Evolutionary conservation across 345 rosid genomes (phyloP), one percentile per base, ranked within the genome.

Genomic region (Melaleuca alternifolia): DNA sequence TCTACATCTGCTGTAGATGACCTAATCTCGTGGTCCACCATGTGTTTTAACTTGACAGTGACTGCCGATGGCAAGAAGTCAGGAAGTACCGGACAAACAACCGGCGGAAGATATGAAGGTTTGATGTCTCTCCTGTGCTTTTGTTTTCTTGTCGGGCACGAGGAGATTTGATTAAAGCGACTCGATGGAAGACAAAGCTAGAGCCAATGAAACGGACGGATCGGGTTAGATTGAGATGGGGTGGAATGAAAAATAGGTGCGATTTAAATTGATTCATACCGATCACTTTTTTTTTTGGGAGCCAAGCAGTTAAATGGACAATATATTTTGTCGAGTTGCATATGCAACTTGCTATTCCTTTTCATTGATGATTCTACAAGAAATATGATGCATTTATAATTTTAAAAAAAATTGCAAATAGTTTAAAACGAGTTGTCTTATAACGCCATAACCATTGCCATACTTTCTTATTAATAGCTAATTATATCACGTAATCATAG

Each of bases 231-330:
- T 62, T 21, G 20, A 15, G 44, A 62, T 30, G 1, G 76, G 18
- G 10, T 16, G 76, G 1, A 14, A 14, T 18, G 76, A 11, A 30
- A 62, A 7, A 28, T 4, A 28, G 33, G 9, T 62, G 7, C 76
- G 21, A 18, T 2, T 13, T 28, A 13, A 30, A 62, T 62, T 30
- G 20, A 30, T 30, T 18, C 0, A 9, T 15, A 28, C 9, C 20
- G 10, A 30, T 28, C 18, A 15, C 76, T 7, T 3, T 30, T 11
- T 57, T 11, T 61, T 14, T 28, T 21, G 4, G 54, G 21, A 6
- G 21, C 23, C 0, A 53, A 53, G 10, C 0, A 53, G 54, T 0
- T 53, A 18, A 53, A 53, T 0, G 0, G 23, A 53, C 54, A 53
- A 6, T 53, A 53, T 53, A 20, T 53, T 2, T 53, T 53, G 54